These are phyloP conservation scores for Debaryomycetaceae sp. DNA, from an alignment of 1,139 yeast genomes.

Conservation along the genomic window DNA sequence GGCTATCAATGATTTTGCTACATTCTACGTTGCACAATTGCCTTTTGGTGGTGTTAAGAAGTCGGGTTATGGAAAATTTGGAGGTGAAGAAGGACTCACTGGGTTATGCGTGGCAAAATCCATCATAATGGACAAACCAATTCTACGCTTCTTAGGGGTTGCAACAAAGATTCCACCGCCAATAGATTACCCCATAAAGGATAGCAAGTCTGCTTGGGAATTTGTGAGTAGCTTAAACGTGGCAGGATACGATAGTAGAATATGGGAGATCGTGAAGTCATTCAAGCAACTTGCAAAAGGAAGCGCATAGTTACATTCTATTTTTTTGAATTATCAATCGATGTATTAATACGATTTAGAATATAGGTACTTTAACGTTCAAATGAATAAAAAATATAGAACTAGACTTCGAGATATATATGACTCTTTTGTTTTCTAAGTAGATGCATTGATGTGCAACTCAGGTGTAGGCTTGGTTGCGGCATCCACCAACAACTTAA, in stretches of 20 bases:
- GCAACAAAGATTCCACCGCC: slow-evolving; percentile 83
- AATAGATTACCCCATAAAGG: slow-evolving; percentile 84
- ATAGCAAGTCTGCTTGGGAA: slow-evolving; percentile 81
- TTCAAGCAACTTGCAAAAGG: slow-evolving; percentile 40
- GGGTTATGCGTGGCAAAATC: slow-evolving; percentile 87
- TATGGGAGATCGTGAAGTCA: slow-evolving; percentile 57
- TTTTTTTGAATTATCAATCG: background rate
- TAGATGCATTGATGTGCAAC: slow-evolving; percentile 72
- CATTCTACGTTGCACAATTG: slow-evolving; percentile 88
- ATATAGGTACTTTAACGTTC: background rate
- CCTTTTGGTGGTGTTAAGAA: slow-evolving; percentile 95
- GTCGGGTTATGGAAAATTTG: slow-evolving; percentile 95
- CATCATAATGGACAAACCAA: slow-evolving; percentile 77
- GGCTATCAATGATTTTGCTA: slow-evolving; percentile 95
- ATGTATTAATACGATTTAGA: background rate
- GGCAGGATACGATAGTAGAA: slow-evolving; percentile 79
- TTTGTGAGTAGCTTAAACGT: slow-evolving; percentile 77
- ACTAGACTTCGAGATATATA: slow-evolving; percentile 2
- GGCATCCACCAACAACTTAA: slow-evolving; percentile 74
- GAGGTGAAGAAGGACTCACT: slow-evolving; percentile 92
- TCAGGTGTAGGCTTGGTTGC: slow-evolving; percentile 77
- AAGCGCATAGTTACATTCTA: slow-evolving; percentile 11
- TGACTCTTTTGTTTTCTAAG: background rate
- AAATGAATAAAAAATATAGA: background rate
- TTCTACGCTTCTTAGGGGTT: slow-evolving; percentile 53